A percentile compares a stretch with the other conserved stretches of the same genome.
phyloP scores from a whole-genome alignment of 169 alveolate genomes.

The Plasmodium coatneyi region DNA sequence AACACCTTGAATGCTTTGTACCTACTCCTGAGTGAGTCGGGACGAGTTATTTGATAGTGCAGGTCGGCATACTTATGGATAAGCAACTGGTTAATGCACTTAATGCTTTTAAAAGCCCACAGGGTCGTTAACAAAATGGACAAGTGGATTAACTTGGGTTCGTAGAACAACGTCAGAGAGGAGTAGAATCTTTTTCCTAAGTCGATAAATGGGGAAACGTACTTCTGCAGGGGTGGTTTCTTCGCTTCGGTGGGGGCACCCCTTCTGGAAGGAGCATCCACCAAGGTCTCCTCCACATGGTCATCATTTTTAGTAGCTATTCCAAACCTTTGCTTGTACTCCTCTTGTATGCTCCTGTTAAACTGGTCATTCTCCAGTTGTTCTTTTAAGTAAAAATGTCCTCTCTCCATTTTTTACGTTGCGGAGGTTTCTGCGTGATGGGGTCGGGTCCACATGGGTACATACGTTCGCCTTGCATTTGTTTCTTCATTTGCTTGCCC shows the following conservation, averaged over 20 bases:
- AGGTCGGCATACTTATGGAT: conserved; percentile 43
- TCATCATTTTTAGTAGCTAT: not conserved
- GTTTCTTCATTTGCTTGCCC: not conserved
- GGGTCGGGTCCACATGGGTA: not conserved
- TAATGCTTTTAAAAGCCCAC: conserved; percentile 53
- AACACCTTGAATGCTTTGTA: conserved; percentile 32
- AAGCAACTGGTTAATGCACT: conserved; percentile 41
- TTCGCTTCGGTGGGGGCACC: not conserved
- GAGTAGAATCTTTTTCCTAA: conserved; percentile 46
- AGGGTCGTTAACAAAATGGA: conserved; percentile 21
- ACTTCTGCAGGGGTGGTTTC: conserved; percentile 9
- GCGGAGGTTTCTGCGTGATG: not conserved
- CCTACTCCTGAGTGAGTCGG: conserved; percentile 49
- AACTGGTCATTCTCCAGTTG: conserved; percentile 28
- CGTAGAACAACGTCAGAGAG: conserved; percentile 19
- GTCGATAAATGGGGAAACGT: conserved; percentile 21
- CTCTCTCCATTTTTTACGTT: conserved; percentile 1
- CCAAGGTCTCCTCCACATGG: conserved; percentile 9
- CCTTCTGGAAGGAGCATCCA: not conserved
- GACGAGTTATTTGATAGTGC: conserved; percentile 54
- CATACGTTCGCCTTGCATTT: not conserved
- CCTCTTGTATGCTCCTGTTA: conserved; percentile 15
- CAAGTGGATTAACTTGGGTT: conserved; percentile 52
- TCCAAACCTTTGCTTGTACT: conserved; percentile 14
- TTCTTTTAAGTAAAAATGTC: conserved; percentile 10